These are phyloP conservation scores for Cyclanthera cordifolia DNA, from an alignment of 306 rosid genomes.

Conservation along the genomic window DNA sequence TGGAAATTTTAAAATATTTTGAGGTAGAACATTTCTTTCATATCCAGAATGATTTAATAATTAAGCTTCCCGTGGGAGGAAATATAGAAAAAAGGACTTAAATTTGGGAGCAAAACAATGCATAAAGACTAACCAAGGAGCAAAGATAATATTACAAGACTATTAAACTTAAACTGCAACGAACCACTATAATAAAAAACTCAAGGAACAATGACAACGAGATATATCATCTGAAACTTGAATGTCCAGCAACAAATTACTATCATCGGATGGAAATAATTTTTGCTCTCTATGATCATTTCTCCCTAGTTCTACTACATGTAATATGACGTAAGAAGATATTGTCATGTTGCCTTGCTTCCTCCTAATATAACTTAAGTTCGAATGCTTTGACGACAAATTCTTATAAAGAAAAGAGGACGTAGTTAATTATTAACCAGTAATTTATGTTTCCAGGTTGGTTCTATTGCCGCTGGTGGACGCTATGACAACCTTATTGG, in stretches of 20 bases:
- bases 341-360: not conserved
- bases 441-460: conserved; percentile 41
- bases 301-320: not conserved
- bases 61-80: too few relatives aligned
- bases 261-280: not conserved
- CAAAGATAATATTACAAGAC: too few relatives aligned
- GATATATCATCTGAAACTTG: too few relatives aligned
- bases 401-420: not conserved
- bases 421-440: not conserved
- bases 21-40: not conserved
- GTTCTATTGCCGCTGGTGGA: conserved; percentile 92
- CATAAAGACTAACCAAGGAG: too few relatives aligned
- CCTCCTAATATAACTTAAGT: not conserved
- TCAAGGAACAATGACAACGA: too few relatives aligned
- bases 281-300: not conserved
- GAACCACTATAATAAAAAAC: too few relatives aligned
- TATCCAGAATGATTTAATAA: not conserved
- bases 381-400: not conserved
- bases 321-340: not conserved
- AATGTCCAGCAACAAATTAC: too few relatives aligned
- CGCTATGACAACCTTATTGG: conserved; percentile 87
- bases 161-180: too few relatives aligned
- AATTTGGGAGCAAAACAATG: too few relatives aligned
- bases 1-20: not conserved
- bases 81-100: too few relatives aligned